Percentiles rank a stretch among this genome's conserved stretches.
Evolutionary conservation across 306 rosid genomes (phyloP).

Genomic region (Erythrophleum fordii): DNA sequence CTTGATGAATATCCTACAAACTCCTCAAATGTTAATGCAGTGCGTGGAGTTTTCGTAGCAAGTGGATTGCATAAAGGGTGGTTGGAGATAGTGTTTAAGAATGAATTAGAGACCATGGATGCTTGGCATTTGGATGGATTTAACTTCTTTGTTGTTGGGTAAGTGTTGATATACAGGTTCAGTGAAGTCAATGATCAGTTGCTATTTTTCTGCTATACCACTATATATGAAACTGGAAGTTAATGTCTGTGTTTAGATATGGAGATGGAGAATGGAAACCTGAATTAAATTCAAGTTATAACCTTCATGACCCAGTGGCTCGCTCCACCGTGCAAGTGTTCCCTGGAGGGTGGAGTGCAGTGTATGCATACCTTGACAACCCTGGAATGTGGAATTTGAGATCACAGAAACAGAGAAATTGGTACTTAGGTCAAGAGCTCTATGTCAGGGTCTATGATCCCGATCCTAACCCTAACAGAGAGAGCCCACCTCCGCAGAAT

Average conservation of each 20-base stretch:
- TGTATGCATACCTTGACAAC: conserved; percentile 82
- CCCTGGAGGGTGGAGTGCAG: conserved; percentile 77
- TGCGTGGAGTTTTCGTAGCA: conserved; percentile 64
- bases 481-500: conserved; percentile 62
- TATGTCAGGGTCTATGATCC: conserved; percentile 66
- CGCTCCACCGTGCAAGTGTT: conserved; percentile 69
- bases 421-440: conserved; percentile 82
- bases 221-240: background rate
- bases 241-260: conserved; percentile 38
- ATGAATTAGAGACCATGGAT: conserved; percentile 51
- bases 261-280: conserved; percentile 59
- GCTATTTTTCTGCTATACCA: background rate
- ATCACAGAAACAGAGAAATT: conserved; percentile 65
- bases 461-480: conserved; percentile 77
- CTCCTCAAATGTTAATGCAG: conserved; percentile 49
- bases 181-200: no score
- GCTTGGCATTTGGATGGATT: conserved; percentile 92
- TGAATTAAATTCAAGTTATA: conserved; percentile 46
- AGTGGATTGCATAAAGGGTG: conserved; percentile 68
- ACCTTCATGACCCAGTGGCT: conserved; percentile 58
- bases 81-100: conserved; percentile 73
- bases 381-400: conserved; percentile 94
- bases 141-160: conserved; percentile 79
- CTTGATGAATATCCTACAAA: conserved; percentile 63
- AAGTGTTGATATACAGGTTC: conserved; percentile 27